Evolutionary conservation across 2,329 filamentous ascomycete genomes (phyloP).

Genomic region (Colletotrichum sp.): DNA sequence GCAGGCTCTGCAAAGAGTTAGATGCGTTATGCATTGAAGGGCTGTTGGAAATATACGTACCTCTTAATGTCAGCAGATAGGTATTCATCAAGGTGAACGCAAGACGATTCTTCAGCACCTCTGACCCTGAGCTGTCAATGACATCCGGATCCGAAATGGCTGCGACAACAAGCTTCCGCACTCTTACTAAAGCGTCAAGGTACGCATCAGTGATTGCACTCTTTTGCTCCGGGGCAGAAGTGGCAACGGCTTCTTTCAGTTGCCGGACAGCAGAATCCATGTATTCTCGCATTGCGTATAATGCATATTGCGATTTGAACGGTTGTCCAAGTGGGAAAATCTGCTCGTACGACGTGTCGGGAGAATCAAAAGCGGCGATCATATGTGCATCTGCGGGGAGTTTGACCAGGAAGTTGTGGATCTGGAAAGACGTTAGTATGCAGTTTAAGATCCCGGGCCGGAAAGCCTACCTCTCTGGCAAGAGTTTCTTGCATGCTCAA

Average conservation of each 20-base stretch:
- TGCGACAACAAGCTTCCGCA: constrained; percentile 63
- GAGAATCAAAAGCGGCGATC: constrained; percentile 61
- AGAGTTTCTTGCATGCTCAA: constrained; percentile 75
- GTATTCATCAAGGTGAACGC: constrained; percentile 61
- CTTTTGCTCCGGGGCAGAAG: neutral
- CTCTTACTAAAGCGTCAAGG: constrained; percentile 44
- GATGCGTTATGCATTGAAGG: neutral
- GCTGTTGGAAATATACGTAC: constrained; percentile 36
- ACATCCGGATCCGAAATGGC: constrained; percentile 19
- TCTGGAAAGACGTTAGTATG: constrained; percentile 43
- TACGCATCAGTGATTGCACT: constrained; percentile 29
- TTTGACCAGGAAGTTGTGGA: constrained; percentile 73
- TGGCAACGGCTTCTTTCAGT: constrained; percentile 15
- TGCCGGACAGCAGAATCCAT: constrained; percentile 49
- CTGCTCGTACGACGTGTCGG: constrained; percentile 57
- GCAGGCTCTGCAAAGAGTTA: constrained; percentile 29
- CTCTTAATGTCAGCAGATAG: constrained; percentile 59
- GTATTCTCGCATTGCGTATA: constrained; percentile 70
- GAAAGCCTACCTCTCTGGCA: constrained; percentile 64
- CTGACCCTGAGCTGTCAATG: constrained; percentile 29
- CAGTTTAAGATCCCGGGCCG: neutral
- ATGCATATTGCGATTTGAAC: constrained; percentile 76
- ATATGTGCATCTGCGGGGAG: constrained; percentile 73
- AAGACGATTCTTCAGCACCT: constrained; percentile 53
- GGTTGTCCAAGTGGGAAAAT: constrained; percentile 74